Evolutionary conservation across 805 yeast genomes (phyloP), one percentile per base, ranked within the genome.

Genomic region (Lachancea dasiensis): DNA sequence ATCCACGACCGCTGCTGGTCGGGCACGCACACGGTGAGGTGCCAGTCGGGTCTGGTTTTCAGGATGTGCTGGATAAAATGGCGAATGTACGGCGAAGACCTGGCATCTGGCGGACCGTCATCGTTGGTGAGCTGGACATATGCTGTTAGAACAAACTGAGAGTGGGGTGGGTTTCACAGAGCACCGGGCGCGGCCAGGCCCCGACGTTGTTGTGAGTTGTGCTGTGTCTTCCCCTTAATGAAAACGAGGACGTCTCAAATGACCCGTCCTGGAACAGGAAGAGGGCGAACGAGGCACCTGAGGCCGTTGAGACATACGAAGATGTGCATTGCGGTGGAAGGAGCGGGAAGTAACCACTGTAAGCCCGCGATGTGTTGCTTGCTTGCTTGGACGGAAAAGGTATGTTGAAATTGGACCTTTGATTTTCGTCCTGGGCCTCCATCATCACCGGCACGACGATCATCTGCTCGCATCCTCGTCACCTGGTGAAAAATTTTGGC

Each of bases 1-100:
- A 87, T 90, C 98, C 98, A 92, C 10, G 97, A 89, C 50, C 92
- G 65, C 49, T 86, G 95, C 37, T 78, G 73, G 43, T 69, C 64
- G 9, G 98, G 98, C 3, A 92, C 81, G 19, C 81, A 87, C 15
- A 89, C 78, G 17, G 87, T 77, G 22, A 89, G 62, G 19, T 82
- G 75, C 97, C 97, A 90, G 55, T 85, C 77, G 5, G 96, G 85
- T 27, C 47, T 41, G 37, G 66, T 50, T 28, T 67, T 56, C 31
- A 58, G 56, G 31, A 89, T 68, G 33, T 85, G 83, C 45, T 81
- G 81, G 5, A 86, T 87, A 25, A 92, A 70, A 49, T 76, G 81
- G 52, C 84, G 82, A 40, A 92, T 71, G 62, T 89, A 92, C 2
- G 96, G 96, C 34, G 96, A 86, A 6, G 77, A 68, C 33, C 70